Evolutionary conservation across 306 rosid species (phyloP).

Genomic region (Trifolium repens): DNA sequence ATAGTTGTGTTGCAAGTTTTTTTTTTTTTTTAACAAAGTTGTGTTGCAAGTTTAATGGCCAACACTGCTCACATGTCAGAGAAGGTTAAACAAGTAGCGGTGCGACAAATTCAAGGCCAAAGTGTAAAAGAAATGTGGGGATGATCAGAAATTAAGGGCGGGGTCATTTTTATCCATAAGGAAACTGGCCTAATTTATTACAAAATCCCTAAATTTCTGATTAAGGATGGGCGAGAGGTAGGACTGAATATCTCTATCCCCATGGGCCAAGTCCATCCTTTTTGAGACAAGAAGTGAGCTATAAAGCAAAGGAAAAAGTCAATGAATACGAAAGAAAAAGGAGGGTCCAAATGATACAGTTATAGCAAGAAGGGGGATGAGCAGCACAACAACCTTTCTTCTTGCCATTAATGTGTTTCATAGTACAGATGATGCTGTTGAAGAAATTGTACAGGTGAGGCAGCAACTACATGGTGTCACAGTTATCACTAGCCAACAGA

Average conservation of each 20-base stretch:
- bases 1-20: not conserved
- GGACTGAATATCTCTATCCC: not conserved
- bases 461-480: not conserved
- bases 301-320: not conserved
- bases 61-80: not conserved
- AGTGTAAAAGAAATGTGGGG: not conserved
- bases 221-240: not conserved
- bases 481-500: not conserved
- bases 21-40: not conserved
- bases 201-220: not conserved
- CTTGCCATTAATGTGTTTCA: not conserved
- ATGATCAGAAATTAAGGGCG: not conserved
- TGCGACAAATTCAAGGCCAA: not conserved
- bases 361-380: not conserved
- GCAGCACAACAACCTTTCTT: not conserved
- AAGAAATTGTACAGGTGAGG: not conserved
- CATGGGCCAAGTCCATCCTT: constrained; percentile 5
- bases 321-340: not conserved
- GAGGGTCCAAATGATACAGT: not conserved
- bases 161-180: not conserved
- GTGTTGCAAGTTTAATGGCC: not conserved
- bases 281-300: not conserved
- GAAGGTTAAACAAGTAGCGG: not conserved
- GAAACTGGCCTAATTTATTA: not conserved
- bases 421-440: not conserved